phyloP scores from a whole-genome alignment of 305 asterid genomes.

The Ajuga reptans region DNA sequence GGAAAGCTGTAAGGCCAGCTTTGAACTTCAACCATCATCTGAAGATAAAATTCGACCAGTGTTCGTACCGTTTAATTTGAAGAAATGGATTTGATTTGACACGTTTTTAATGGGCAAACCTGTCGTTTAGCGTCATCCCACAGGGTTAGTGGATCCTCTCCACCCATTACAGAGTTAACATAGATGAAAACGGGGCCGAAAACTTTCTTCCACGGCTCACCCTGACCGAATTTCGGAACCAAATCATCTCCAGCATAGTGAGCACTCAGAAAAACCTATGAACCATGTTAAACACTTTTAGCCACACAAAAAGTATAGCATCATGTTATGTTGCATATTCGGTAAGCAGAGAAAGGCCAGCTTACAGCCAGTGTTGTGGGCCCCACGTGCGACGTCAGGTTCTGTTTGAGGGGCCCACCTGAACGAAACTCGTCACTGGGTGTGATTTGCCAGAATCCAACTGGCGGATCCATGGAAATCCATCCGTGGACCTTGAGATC shows the following conservation, averaged over 20 bases:
- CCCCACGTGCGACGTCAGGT: constrained; percentile 88
- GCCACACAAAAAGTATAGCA: neutral
- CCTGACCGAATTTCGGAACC: constrained; percentile 64
- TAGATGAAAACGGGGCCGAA: constrained; percentile 88
- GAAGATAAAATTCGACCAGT: neutral
- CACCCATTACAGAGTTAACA: constrained; percentile 56
- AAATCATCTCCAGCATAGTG: constrained; percentile 89
- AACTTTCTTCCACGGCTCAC: constrained; percentile 94
- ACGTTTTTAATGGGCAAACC: constrained; percentile 27
- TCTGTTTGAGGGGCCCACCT: constrained; percentile 91
- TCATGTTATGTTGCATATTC: neutral
- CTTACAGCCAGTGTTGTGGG: constrained; percentile 81
- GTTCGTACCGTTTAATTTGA: neutral
- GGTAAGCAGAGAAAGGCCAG: neutral
- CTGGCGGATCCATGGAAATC: constrained; percentile 62
- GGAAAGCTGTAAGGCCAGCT: constrained; percentile 83
- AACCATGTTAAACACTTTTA: neutral
- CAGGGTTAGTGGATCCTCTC: constrained; percentile 52
- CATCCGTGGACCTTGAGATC: constrained; percentile 88
- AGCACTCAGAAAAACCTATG: constrained; percentile 60
- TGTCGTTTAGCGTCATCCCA: constrained; percentile 88
- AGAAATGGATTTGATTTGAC: neutral
- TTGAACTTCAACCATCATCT: constrained; percentile 71
- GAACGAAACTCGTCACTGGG: constrained; percentile 82
- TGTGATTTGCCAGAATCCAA: constrained; percentile 87